A percentile compares a stretch with the other conserved stretches of the same genome.
Conservation (phyloP, 495 filamentous ascomycete genomes). For the Lentithecium fluviatile region DNA sequence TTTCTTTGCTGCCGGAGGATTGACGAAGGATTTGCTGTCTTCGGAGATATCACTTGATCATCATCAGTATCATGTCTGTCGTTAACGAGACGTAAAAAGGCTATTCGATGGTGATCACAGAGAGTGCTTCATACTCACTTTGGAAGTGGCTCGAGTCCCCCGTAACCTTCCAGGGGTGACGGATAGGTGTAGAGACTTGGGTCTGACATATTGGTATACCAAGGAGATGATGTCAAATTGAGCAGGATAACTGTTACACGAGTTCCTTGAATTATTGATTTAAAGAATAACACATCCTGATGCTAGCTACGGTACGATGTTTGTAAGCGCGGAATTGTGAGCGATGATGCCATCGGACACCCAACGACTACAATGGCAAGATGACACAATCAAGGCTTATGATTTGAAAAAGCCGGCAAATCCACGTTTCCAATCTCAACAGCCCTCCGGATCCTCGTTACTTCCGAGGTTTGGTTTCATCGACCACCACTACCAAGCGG, state of each 20-base stretch:
- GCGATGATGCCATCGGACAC: constrained; percentile 16
- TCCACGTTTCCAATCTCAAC: no score
- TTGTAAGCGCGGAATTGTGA: constrained; percentile 33
- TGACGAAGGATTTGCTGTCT: constrained; percentile 45
- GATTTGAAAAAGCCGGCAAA: no score
- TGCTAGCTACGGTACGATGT: not conserved
- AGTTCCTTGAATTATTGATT: no score
- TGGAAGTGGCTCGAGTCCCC: constrained; percentile 31
- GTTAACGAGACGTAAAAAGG: not conserved
- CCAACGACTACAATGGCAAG: not conserved
- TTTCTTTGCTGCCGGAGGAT: constrained; percentile 34
- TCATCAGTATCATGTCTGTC: no score
- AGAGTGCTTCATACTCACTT: constrained; percentile 17
- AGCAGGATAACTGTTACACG: no score
- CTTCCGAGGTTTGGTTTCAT: no score
- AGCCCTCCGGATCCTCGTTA: no score
- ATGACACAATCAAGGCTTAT: not conserved
- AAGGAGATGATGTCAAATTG: no score
- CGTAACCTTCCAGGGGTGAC: constrained; percentile 35
- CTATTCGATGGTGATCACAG: not conserved
- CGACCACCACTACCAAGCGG: no score
- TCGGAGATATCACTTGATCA: constrained; percentile 36
- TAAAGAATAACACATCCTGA: not conserved
- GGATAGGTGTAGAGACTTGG: constrained; percentile 35
- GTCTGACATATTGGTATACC: constrained; percentile 31